Base-by-base conservation (phyloP, 495 filamentous ascomycete genomes). In the Penicillium silybi region DNA sequence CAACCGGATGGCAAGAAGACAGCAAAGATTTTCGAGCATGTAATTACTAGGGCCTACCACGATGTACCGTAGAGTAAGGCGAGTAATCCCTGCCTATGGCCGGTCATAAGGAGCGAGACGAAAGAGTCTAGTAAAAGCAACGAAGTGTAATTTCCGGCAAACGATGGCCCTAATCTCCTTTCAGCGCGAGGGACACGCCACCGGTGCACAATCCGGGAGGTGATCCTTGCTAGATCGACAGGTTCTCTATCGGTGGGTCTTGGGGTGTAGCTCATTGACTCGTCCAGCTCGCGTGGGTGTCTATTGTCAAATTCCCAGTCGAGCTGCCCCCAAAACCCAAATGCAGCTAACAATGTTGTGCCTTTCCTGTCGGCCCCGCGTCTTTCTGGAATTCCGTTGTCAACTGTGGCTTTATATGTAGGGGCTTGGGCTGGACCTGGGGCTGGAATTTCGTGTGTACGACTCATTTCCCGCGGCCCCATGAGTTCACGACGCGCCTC, bases 181-280 rank as follows among this genome's bases (percentile, higher is more conserved):
- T 49, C 32, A 23, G 44, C 20, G 17, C 17, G 37, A 50, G 37
- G 37, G 37, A 19, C 34, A n/a, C 52, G 47, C 41, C 41, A 32
- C 41, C 29, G 25, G 48, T 50, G 54, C 61, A 50, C 25, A 41
- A 25, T 41, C 32, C 40, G 17, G 35, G 20, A 60, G 60, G 32
- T 45, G 48, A 59, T 54, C 53, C 53, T 44, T 54, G 53, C 57
- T 63, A 44, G 60, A 58, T 63, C 53, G 57, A 56, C 49, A 29
- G 50, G 44, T 39, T 49, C 51, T 47, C 51, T 47, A 58, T 54
- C 51, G 40, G 52, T 51, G 54, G 54, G 54, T 34, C 54, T 18
- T 34, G 34, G 26, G 34, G 26, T 41, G 48, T 56, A 41, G 39
- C 34, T 48, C 46, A 34, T 37, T 45, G 52, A 52, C 22, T 52